Conservation (phyloP, 129 eudicot species). For the Rutidosis leptorrhynchoides region DNA sequence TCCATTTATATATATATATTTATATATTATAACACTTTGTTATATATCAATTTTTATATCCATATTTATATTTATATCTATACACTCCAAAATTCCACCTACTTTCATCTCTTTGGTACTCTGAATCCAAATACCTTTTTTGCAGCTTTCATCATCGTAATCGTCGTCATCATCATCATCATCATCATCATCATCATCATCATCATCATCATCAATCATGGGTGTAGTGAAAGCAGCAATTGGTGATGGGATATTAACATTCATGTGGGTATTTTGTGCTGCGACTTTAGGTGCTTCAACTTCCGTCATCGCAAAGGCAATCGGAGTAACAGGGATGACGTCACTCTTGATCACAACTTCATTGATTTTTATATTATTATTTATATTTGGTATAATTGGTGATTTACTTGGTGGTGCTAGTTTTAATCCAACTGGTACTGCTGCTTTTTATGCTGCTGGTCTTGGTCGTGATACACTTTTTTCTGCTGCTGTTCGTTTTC, state of each 20-base stretch:
- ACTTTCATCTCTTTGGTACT: too few relatives aligned
- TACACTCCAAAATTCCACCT: too few relatives aligned
- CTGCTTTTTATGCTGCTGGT: conserved; percentile 84
- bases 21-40: too few relatives aligned
- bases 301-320: conserved; percentile 38
- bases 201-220: conserved; percentile 19
- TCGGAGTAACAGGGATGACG: conserved; percentile 42
- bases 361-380: conserved; percentile 44
- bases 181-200: background rate
- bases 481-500: conserved; percentile 76
- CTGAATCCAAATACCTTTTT: too few relatives aligned
- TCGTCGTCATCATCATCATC: background rate
- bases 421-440: conserved; percentile 82
- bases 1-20: too few relatives aligned
- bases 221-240: conserved; percentile 56
- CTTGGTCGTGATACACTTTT: conserved; percentile 45
- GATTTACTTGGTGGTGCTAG: conserved; percentile 74
- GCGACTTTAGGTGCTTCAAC: conserved; percentile 53
- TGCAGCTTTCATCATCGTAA: background rate
- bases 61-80: too few relatives aligned
- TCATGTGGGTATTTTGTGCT: conserved; percentile 70
- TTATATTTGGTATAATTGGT: conserved; percentile 55
- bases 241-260: conserved; percentile 47
- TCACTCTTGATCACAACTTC: conserved; percentile 45
- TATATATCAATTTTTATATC: too few relatives aligned